Evolutionary conservation across 2,329 filamentous ascomycete genomes (phyloP).

Genomic region (Lasiodiplodia citricola): DNA sequence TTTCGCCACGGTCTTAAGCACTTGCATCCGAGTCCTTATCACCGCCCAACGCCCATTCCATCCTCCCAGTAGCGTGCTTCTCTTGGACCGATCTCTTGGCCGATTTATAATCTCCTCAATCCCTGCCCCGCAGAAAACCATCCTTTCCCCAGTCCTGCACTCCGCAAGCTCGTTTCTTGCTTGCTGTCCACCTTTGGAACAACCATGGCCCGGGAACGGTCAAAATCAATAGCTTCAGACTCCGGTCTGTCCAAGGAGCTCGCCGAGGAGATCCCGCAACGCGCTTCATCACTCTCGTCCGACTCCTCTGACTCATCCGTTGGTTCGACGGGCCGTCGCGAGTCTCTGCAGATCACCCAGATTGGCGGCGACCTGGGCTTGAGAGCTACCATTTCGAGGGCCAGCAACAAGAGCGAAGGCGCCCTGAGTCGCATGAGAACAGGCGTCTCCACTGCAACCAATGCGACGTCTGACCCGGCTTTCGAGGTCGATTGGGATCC

Average conservation of each 20-base stretch:
- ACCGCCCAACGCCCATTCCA: constrained; percentile 1
- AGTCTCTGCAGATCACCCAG: constrained; percentile 6
- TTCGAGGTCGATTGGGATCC: constrained; percentile 78
- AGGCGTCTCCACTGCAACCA: constrained; percentile 36
- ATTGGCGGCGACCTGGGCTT: constrained; percentile 8
- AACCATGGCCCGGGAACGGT: neutral
- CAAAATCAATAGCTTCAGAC: constrained; percentile 1
- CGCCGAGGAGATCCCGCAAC: constrained; percentile 1
- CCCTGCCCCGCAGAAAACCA: constrained; percentile 7
- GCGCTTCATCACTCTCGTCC: constrained; percentile 1
- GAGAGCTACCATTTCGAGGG: constrained; percentile 3
- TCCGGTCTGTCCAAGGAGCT: constrained; percentile 15
- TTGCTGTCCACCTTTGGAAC: neutral
- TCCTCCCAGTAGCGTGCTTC: neutral
- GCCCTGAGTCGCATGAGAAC: constrained; percentile 10
- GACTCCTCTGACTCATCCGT: neutral
- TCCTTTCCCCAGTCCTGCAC: neutral
- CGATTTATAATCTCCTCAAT: constrained; percentile 14
- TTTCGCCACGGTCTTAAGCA: constrained; percentile 20
- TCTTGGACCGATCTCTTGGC: constrained; percentile 9
- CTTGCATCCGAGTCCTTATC: constrained; percentile 15
- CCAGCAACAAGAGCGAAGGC: constrained; percentile 9
- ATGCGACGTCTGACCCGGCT: constrained; percentile 55
- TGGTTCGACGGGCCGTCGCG: constrained; percentile 5
- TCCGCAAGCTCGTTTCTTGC: neutral